Evolutionary conservation across 2,329 filamentous ascomycete genomes (phyloP).

Genomic region (Sporothrix curviconia): DNA sequence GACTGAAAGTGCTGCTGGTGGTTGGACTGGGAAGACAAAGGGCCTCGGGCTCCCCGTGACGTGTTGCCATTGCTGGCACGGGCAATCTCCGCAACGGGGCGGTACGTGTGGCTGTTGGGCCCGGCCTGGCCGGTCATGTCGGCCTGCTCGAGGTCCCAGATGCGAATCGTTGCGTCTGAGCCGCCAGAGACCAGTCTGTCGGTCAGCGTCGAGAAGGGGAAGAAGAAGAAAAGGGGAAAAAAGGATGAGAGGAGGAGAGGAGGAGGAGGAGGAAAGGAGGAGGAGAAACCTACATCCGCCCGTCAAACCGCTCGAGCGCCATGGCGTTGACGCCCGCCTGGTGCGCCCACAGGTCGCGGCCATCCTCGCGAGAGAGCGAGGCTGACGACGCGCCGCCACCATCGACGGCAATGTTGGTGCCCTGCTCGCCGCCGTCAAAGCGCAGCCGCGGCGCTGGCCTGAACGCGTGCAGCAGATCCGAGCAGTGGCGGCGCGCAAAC

Average conservation of each 20-base stretch:
- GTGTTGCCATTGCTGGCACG: no score
- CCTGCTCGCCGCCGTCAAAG: slow-evolving; percentile 58
- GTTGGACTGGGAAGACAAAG: not conserved
- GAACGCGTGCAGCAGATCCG: slow-evolving; percentile 62
- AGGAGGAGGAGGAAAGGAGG: not conserved
- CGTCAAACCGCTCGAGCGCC: slow-evolving; percentile 75
- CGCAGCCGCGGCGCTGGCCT: slow-evolving; percentile 59
- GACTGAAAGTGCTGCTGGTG: not conserved
- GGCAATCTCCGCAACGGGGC: slow-evolving; percentile 45
- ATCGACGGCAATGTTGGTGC: slow-evolving; percentile 25
- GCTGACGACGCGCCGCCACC: not conserved
- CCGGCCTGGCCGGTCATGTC: slow-evolving; percentile 32
- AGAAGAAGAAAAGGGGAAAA: not conserved
- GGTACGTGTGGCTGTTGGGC: slow-evolving; percentile 47
- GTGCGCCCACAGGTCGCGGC: slow-evolving; percentile 54
- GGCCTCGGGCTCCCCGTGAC: no score
- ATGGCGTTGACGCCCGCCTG: slow-evolving; percentile 72
- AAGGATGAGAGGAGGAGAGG: not conserved
- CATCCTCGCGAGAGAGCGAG: not conserved
- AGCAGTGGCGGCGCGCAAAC: slow-evolving; percentile 60
- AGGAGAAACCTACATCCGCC: slow-evolving; percentile 50
- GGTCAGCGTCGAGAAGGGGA: not conserved
- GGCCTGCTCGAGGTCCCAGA: slow-evolving; percentile 76
- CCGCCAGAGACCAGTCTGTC: slow-evolving; percentile 73
- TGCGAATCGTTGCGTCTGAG: slow-evolving; percentile 72